A percentile compares a stretch with the other conserved stretches of the same genome.
These are phyloP conservation scores for Trichosporon inkin DNA, from an alignment of 1,284 basidiomycete genomes.

Conservation along the genomic window DNA sequence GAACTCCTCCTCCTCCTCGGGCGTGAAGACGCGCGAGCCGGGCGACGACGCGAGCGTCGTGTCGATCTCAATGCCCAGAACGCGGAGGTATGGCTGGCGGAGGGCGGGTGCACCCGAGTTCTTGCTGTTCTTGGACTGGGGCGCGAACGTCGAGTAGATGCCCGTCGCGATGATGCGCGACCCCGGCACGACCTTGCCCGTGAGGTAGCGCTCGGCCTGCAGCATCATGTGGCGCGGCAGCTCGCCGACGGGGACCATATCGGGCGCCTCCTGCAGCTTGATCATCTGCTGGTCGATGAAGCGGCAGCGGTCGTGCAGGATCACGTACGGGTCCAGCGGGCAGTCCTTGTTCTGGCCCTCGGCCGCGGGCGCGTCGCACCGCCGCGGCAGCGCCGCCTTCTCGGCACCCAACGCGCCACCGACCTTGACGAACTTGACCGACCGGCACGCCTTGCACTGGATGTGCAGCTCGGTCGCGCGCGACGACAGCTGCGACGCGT, in stretches of 20 bases:
- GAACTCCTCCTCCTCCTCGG: constrained; percentile 95
- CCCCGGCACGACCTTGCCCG: constrained; percentile 88
- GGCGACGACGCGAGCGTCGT: constrained; percentile 58
- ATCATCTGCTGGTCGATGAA: constrained; percentile 96
- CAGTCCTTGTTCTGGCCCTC: constrained; percentile 85
- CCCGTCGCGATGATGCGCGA: constrained; percentile 92
- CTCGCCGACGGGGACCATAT: constrained; percentile 99
- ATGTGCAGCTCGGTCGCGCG: constrained; percentile 88
- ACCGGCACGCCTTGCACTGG: constrained; percentile 86
- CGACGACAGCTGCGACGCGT: constrained; percentile 87
- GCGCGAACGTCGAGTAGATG: constrained; percentile 88
- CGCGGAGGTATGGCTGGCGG: constrained; percentile 88
- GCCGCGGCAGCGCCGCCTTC: constrained; percentile 72
- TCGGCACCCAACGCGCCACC: constrained; percentile 79
- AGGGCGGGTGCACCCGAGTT: constrained; percentile 70
- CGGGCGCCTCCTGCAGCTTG: constrained; percentile 97
- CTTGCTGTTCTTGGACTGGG: constrained; percentile 81
- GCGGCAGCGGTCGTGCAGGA: constrained; percentile 88
- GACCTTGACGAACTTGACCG: constrained; percentile 75
- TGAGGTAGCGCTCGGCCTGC: constrained; percentile 82
- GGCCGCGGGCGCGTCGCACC: constrained; percentile 70
- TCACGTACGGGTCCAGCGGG: constrained; percentile 91
- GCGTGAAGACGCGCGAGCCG: constrained; percentile 69
- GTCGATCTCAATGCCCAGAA: constrained; percentile 88
- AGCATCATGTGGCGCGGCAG: constrained; percentile 93